Conservation (phyloP, 257 asterid genomes). For the Jasminum sambac region DNA sequence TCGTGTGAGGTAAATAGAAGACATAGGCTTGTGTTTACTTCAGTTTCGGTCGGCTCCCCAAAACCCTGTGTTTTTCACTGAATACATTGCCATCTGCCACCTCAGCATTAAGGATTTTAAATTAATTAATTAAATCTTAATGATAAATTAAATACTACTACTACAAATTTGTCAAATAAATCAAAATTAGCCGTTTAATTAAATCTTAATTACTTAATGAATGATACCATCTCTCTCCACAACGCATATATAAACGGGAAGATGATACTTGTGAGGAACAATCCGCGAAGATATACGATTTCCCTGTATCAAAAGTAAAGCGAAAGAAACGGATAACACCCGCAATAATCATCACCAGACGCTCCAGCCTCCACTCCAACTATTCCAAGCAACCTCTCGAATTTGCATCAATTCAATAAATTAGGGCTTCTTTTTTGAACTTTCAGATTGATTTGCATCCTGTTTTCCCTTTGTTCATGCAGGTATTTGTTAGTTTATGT, state of each 20-base stretch:
- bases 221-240: background rate
- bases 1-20: background rate
- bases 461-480: constrained; percentile 23
- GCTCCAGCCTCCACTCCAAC: constrained; percentile 41
- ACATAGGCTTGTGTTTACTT: constrained; percentile 23
- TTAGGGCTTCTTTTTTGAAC: constrained; percentile 12
- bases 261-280: no score
- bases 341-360: constrained; percentile 38
- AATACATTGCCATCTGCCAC: constrained; percentile 30
- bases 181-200: no score
- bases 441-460: constrained; percentile 44
- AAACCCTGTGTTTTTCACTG: background rate
- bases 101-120: constrained; percentile 24
- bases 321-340: constrained; percentile 17
- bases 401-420: background rate
- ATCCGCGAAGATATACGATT: constrained; percentile 8
- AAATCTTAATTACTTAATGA: no score
- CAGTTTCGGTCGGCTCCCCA: constrained; percentile 33
- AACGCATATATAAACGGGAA: background rate
- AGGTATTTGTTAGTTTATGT: constrained; percentile 32
- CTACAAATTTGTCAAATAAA: no score
- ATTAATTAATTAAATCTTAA: background rate
- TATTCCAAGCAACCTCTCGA: constrained; percentile 46
- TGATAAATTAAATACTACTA: no score
- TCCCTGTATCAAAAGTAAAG: constrained; percentile 27